These are phyloP conservation scores for Corrigiola litoralis DNA, from an alignment of 179 eudicot species.

Conservation along the genomic window DNA sequence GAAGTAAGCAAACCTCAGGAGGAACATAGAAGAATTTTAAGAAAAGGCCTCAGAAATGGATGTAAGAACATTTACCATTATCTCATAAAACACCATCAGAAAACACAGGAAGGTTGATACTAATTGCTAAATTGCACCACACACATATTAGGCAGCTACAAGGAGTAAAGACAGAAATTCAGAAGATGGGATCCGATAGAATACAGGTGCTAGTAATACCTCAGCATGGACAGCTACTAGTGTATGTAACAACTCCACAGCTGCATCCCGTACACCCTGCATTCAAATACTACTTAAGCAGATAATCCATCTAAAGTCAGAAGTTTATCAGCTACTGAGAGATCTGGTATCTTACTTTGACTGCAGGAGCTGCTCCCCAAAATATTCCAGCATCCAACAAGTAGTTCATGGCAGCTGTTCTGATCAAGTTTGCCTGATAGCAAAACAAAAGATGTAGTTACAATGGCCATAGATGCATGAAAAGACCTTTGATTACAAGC, in stretches of 20 bases:
- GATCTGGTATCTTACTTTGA: slow-evolving; percentile 52
- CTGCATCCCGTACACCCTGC: slow-evolving; percentile 97
- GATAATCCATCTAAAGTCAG: neutral
- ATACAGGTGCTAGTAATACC: slow-evolving; percentile 37
- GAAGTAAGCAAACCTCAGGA: neutral
- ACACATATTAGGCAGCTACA: neutral
- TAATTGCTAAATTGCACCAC: neutral
- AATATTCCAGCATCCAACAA: slow-evolving; percentile 88
- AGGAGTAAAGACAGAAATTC: too few species aligned
- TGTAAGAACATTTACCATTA: neutral
- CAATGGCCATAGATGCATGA: neutral
- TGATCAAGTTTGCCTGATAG: slow-evolving; percentile 66
- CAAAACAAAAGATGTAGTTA: neutral
- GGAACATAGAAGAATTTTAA: neutral
- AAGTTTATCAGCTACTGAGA: slow-evolving; percentile 8
- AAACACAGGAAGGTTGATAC: neutral
- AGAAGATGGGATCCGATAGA: neutral
- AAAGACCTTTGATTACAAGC: neutral
- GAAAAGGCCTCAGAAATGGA: neutral
- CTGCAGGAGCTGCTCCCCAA: slow-evolving; percentile 90
- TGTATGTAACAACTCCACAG: slow-evolving; percentile 83
- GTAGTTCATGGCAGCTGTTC: slow-evolving; percentile 81
- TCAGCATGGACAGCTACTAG: slow-evolving; percentile 95
- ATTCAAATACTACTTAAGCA: slow-evolving; percentile 3
- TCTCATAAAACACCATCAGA: neutral